phyloP scores from a whole-genome alignment of 257 asterid genomes.

The Przewalskia tangutica region DNA sequence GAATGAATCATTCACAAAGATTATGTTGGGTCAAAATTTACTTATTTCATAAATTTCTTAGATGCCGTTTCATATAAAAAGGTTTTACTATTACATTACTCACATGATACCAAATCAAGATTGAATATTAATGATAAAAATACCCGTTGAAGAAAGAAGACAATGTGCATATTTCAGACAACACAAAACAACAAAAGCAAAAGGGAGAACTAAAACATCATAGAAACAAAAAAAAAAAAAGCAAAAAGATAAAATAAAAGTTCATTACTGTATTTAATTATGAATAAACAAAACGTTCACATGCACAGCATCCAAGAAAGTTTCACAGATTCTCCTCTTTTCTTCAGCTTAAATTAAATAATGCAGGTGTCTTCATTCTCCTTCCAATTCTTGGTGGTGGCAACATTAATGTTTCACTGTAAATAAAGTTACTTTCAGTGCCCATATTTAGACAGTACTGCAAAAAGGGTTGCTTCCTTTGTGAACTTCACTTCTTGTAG shows the following conservation, averaged over 20 bases:
- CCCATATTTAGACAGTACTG: slow-evolving; percentile 3
- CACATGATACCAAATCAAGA: neutral
- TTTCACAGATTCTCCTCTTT: slow-evolving; percentile 23
- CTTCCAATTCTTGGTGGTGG: slow-evolving; percentile 3
- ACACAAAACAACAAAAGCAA: neutral
- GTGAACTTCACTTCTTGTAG: slow-evolving; percentile 3
- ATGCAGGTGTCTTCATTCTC: neutral
- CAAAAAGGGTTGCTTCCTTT: slow-evolving; percentile 8
- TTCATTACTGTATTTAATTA: neutral
- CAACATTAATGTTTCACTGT: slow-evolving; percentile 11
- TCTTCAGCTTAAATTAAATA: neutral
- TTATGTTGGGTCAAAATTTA: neutral
- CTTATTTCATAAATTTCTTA: neutral
- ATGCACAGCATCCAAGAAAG: slow-evolving; percentile 56
- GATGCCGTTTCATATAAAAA: neutral
- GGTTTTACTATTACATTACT: neutral
- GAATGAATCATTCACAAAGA: neutral
- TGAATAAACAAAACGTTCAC: slow-evolving; percentile 34
- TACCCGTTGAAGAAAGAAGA: slow-evolving; percentile 1
- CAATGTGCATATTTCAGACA: neutral
- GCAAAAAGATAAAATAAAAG: neutral
- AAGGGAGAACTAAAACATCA: neutral
- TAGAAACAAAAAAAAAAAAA: neutral
- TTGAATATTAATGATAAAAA: neutral
- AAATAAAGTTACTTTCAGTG: slow-evolving; percentile 8